phyloP scores from a whole-genome alignment of 495 filamentous ascomycete genomes.

The Massariosphaeria phaeospora region DNA sequence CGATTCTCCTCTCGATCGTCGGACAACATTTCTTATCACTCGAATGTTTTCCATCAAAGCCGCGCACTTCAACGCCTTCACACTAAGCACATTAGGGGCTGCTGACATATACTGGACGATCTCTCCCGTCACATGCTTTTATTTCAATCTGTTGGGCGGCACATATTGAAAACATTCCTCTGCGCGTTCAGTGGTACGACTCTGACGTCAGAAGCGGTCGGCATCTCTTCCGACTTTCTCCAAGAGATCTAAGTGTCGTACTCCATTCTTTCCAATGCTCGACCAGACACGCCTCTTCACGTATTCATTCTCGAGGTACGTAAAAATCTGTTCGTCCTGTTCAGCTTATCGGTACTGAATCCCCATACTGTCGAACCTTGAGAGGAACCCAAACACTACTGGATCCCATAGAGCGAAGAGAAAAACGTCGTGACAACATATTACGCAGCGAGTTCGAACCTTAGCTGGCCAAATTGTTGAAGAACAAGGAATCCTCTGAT shows the following conservation, averaged over 20 bases:
- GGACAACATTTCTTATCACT: slow-evolving; percentile 4
- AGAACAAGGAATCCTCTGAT: slow-evolving; percentile 5
- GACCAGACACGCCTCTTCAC: slow-evolving; percentile 9
- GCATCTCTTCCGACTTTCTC: slow-evolving; percentile 12
- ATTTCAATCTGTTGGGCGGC: slow-evolving; percentile 1
- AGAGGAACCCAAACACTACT: too few species aligned
- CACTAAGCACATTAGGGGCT: slow-evolving; percentile 6
- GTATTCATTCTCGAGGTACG: too few species aligned
- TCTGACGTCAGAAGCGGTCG: slow-evolving; percentile 6
- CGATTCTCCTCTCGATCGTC: not conserved
- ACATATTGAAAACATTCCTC: slow-evolving; percentile 17
- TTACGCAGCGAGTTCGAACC: slow-evolving; percentile 11
- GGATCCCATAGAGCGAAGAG: not conserved
- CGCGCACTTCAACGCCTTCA: slow-evolving; percentile 13
- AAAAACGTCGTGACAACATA: not conserved
- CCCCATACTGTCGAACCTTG: not conserved
- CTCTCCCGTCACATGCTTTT: slow-evolving; percentile 21
- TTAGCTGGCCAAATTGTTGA: slow-evolving; percentile 5
- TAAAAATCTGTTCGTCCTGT: slow-evolving; percentile 20
- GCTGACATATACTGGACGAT: slow-evolving; percentile 15
- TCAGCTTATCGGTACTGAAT: slow-evolving; percentile 14
- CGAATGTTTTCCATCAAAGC: slow-evolving; percentile 18
- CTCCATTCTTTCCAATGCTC: slow-evolving; percentile 20
- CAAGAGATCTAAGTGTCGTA: slow-evolving; percentile 24
- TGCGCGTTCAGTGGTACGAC: slow-evolving; percentile 17